Conservation (phyloP, 75 land plant species). For the Pseudotsuga menziesii region DNA sequence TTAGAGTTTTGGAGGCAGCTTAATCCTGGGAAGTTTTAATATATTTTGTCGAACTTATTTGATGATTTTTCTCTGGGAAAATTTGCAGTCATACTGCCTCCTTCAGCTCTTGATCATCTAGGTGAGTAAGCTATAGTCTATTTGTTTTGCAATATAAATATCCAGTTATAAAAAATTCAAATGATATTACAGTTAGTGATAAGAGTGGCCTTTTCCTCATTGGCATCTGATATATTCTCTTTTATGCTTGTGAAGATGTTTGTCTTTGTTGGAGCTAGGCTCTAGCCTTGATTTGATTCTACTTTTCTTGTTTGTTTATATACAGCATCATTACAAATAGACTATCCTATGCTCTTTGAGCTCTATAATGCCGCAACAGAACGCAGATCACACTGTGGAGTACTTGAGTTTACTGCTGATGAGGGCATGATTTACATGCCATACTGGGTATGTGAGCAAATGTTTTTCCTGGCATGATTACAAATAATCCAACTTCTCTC, state of each 20-base stretch:
- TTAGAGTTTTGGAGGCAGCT: background rate
- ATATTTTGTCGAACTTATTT: background rate
- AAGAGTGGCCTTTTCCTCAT: background rate
- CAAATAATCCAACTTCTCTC: background rate
- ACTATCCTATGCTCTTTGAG: conserved; percentile 76
- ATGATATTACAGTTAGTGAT: too few relatives aligned
- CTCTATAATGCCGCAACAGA: conserved; percentile 47
- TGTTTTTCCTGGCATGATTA: background rate
- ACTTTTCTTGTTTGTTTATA: background rate
- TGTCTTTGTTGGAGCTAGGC: background rate
- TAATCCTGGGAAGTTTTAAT: background rate
- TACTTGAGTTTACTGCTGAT: conserved; percentile 91
- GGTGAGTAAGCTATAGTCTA: conserved; percentile 23
- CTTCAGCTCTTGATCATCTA: conserved; percentile 83
- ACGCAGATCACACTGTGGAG: conserved; percentile 84
- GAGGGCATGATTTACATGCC: conserved; percentile 94
- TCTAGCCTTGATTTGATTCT: background rate
- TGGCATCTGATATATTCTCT: background rate
- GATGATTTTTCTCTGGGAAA: conserved; percentile 4
- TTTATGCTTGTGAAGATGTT: background rate
- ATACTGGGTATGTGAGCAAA: conserved; percentile 59
- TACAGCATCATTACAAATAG: conserved; percentile 50
- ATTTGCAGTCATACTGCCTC: conserved; percentile 86
- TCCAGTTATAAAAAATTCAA: background rate
- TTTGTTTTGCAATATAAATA: conserved; percentile 1